Evolutionary conservation across 208 protist species (phyloP), one percentile per base, ranked within the genome.

Genomic region (Crithidia expoeki): DNA sequence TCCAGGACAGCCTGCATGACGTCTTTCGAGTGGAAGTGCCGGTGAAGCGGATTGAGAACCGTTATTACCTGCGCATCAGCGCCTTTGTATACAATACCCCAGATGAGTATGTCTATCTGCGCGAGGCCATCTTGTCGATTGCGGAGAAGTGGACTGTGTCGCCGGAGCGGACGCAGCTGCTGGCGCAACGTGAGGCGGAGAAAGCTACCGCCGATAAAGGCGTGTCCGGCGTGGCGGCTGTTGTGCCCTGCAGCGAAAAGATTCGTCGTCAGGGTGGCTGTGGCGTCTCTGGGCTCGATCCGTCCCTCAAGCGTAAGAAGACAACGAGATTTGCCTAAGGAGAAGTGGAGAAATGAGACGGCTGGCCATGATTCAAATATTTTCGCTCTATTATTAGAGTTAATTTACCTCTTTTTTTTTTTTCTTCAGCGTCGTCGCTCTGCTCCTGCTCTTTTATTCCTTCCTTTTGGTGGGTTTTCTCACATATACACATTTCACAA

Each of bases 51-150:
- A 76, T 97, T 17, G 84, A 97, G 42, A 79, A 76, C 7, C 74
- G 84, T 21, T 84, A 89, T 33, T 97, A 96, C 46, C 40, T 94
- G 5, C 88, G 94, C 23, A 85, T 97, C 67, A 96, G 90, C 52
- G 86, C 71, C 7, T 96, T 95, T 75, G 84, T 97, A 2, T 96
- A 97, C 83, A 97, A 97, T 68, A 85, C 84, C 0, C 81, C 86
- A 0, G 81, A 69, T 30, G 90, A 97, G 61, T 97, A 97, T 70
- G 74, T 81, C 7, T 95, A 90, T 61, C 75, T 97, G 30, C 76
- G 85, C 40, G 88, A 94, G 55, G 88, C 88, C 11, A 63, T 97
- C 9, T 63, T 94, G 27, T 56, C 71, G 49, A 86, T 94, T 17
- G 76, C 80, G 1, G 67, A 78, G 25, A 82, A 84, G 52, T 92